A percentile compares a stretch with the other conserved stretches of the same genome.
phyloP scores from a whole-genome alignment of 2,329 filamentous ascomycete species.

The Colletotrichum chrysophilum region DNA sequence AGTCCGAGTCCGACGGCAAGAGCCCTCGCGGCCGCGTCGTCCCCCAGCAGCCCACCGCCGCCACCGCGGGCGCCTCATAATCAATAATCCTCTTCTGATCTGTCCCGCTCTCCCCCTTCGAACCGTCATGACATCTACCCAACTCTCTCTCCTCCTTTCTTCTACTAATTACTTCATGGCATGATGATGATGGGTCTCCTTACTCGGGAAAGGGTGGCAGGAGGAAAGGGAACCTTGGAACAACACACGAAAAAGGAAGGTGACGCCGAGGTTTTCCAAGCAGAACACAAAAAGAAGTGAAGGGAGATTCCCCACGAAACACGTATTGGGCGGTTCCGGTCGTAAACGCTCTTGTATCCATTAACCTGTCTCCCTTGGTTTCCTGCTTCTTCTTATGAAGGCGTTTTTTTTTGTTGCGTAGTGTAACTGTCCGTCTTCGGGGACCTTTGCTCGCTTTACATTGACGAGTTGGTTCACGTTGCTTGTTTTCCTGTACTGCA shows the following conservation, averaged over 20 bases:
- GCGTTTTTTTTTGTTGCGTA: neutral
- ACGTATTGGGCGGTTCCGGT: neutral
- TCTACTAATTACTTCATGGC: neutral
- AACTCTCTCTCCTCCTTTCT: neutral
- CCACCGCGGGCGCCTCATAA: conserved; percentile 11
- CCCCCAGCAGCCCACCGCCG: conserved; percentile 2
- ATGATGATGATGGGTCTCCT: neutral
- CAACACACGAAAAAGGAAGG: neutral
- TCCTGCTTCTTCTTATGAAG: neutral
- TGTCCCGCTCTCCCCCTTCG: neutral
- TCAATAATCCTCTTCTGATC: neutral
- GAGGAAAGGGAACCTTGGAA: neutral
- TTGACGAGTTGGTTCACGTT: neutral
- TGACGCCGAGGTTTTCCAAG: neutral
- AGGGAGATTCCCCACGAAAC: neutral
- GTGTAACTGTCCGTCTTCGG: neutral
- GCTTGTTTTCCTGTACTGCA: neutral
- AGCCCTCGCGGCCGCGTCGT: conserved; percentile 23
- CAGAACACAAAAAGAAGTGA: neutral
- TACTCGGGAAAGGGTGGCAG: neutral
- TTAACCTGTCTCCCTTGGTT: neutral
- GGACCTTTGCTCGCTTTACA: neutral
- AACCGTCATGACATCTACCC: neutral
- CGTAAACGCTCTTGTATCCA: neutral
- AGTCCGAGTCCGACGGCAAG: conserved; percentile 51